Conservation (phyloP, 2,329 filamentous ascomycete species). For the Cercospora nicotianae region DNA sequence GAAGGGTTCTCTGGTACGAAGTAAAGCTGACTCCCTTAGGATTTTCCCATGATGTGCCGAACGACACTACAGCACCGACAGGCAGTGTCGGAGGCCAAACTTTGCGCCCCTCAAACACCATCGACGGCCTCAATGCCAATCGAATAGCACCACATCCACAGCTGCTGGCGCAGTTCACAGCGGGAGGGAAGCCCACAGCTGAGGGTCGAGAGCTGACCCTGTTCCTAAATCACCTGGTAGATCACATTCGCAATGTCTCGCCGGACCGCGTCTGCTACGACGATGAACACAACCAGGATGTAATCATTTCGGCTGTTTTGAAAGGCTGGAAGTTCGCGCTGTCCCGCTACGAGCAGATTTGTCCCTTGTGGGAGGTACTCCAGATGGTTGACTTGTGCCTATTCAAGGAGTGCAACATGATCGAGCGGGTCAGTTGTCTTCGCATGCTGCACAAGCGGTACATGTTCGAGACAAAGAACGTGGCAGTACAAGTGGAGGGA, state of each 20-base stretch:
- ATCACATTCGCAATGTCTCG: constrained; percentile 26
- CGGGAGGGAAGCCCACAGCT: constrained; percentile 17
- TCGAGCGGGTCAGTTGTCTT: constrained; percentile 27
- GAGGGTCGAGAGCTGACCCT: constrained; percentile 25
- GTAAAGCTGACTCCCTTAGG: background rate
- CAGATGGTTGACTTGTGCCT: constrained; percentile 28
- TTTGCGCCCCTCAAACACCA: background rate
- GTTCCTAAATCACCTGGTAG: constrained; percentile 29
- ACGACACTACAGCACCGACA: background rate
- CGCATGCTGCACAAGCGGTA: constrained; percentile 30
- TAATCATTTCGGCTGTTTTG: constrained; percentile 25
- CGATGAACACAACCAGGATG: constrained; percentile 27
- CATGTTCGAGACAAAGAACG: constrained; percentile 27
- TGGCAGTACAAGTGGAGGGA: constrained; percentile 21
- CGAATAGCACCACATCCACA: constrained; percentile 15
- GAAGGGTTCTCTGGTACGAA: background rate
- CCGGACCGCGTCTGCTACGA: constrained; percentile 26
- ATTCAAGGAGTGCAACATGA: constrained; percentile 28
- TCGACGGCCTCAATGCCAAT: background rate
- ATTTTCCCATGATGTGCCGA: background rate
- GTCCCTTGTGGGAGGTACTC: constrained; percentile 27
- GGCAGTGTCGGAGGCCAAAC: background rate
- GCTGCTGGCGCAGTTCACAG: constrained; percentile 19
- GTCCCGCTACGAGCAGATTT: constrained; percentile 25
- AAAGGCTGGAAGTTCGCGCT: constrained; percentile 28